Conservation (phyloP, 192 early-diverging fungal species). For the Backusella australiensis region DNA sequence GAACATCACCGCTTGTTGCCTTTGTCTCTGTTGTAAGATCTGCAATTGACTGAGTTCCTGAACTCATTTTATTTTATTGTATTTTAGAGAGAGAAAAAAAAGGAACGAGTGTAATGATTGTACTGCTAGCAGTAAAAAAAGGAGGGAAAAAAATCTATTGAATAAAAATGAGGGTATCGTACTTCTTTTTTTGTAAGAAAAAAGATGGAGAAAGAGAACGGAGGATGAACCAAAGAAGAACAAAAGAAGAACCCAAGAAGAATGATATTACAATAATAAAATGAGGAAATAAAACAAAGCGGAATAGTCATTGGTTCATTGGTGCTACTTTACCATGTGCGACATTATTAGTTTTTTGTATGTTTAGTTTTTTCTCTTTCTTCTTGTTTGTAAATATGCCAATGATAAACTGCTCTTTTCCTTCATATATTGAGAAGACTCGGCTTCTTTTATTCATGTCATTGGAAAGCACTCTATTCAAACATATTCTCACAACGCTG, state of each 20-base stretch:
- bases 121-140: not conserved
- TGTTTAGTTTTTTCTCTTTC: not conserved
- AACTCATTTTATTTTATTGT: not conserved
- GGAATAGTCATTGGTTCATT: not conserved
- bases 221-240: not conserved
- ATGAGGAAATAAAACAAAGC: not conserved
- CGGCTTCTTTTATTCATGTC: not conserved
- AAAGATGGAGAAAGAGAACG: not conserved
- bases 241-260: not conserved
- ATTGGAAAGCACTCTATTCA: not conserved
- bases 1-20: slow-evolving; percentile 60
- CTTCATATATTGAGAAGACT: not conserved
- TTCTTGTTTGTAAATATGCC: not conserved
- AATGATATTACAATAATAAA: not conserved
- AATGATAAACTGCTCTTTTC: not conserved
- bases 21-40: slow-evolving; percentile 47
- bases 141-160: not conserved
- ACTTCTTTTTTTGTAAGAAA: not conserved
- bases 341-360: not conserved
- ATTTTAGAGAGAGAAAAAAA: not conserved
- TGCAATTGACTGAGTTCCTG: slow-evolving; percentile 51
- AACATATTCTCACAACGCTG: not conserved
- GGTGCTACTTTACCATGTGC: not conserved
- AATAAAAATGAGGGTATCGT: not conserved
- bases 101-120: not conserved